Evolutionary conservation across 345 rosid genomes (phyloP).

Genomic region (Eucalyptus brandiana): DNA sequence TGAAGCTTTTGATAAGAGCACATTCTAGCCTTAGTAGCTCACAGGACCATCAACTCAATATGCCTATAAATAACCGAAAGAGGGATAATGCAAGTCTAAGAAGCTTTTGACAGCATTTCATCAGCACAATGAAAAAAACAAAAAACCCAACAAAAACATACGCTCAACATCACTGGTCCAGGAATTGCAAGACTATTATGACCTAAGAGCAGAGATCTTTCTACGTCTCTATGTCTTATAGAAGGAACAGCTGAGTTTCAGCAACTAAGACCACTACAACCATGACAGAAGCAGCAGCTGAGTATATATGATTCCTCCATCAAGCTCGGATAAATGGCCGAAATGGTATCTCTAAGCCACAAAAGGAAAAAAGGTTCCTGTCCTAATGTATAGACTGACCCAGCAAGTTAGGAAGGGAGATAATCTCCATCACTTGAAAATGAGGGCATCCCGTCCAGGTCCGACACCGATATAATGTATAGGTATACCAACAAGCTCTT

Average conservation of each 20-base stretch:
- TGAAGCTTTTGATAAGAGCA: neutral
- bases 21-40: neutral
- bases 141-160: neutral
- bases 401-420: neutral
- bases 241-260: neutral
- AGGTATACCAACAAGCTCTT: constrained; percentile 82
- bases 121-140: neutral
- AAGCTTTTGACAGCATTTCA: neutral
- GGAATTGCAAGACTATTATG: neutral
- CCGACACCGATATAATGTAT: constrained; percentile 82
- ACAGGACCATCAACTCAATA: neutral
- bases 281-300: neutral
- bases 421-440: constrained; percentile 33
- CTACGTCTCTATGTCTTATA: neutral
- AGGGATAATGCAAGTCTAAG: neutral
- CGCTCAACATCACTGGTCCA: neutral
- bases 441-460: constrained; percentile 91
- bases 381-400: neutral
- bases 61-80: neutral
- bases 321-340: neutral
- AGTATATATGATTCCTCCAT: neutral
- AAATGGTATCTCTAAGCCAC: neutral
- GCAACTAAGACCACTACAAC: neutral
- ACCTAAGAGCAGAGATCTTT: neutral
- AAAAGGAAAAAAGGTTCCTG: neutral